Percentiles rank a stretch among this genome's conserved stretches.
Conservation (phyloP, 208 protist species). For the Plasmodiophora brassicae region DNA sequence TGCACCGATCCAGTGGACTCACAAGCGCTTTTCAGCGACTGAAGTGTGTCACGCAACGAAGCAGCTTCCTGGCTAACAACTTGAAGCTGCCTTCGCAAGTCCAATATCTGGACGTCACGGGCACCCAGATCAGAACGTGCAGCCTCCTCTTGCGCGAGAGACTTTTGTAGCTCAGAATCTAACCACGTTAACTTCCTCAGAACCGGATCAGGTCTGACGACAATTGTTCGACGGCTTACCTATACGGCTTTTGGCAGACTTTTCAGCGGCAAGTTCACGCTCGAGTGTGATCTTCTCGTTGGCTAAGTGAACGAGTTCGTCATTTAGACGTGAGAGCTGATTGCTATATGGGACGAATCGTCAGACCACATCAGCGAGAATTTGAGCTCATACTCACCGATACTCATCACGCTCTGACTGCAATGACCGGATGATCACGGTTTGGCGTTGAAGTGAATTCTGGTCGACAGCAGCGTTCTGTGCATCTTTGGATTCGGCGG, state of each 20-base stretch:
- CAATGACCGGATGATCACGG: background rate
- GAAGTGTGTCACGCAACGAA: background rate
- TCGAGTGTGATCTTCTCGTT: background rate
- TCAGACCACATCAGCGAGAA: background rate
- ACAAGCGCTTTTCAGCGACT: background rate
- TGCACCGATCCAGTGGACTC: background rate
- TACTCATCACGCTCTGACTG: conserved; percentile 6
- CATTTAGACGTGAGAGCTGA: background rate
- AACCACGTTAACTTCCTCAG: background rate
- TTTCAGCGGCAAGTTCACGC: background rate
- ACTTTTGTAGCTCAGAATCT: background rate
- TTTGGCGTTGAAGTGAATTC: background rate
- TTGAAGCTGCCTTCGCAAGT: background rate
- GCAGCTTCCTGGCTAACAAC: background rate
- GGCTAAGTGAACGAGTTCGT: background rate
- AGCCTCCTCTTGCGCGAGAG: background rate
- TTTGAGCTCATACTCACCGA: background rate
- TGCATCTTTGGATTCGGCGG: background rate
- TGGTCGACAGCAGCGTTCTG: background rate
- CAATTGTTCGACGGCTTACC: background rate
- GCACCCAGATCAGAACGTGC: background rate
- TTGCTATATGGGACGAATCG: background rate
- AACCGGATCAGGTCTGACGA: background rate
- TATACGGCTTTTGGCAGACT: background rate
- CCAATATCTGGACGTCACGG: background rate